Evolutionary conservation across 202 grass and related monocot species (phyloP).

Genomic region (Schoenoplectus triqueter): DNA sequence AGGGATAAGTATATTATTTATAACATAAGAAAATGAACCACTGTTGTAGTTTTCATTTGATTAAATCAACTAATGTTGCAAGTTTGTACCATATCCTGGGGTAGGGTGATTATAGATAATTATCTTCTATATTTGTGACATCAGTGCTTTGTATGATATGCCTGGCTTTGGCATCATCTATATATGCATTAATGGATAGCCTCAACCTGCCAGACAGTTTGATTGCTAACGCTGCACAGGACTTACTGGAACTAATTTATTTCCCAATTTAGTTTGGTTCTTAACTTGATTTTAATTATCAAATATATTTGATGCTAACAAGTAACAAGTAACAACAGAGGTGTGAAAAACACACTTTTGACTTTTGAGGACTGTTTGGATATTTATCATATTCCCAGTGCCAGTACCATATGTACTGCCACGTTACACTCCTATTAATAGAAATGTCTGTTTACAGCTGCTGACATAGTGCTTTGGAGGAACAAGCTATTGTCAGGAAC

Average conservation of each 20-base stretch:
- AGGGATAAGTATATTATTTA: not conserved
- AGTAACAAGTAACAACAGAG: constrained; percentile 19
- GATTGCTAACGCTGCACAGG: not conserved
- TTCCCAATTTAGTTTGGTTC: not conserved
- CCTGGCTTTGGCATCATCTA: not conserved
- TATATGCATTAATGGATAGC: not conserved
- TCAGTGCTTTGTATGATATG: not conserved
- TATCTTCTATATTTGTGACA: not conserved
- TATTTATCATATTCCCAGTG: not conserved
- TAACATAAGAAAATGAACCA: not conserved
- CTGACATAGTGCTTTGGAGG: constrained; percentile 87
- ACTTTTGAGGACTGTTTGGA: not conserved
- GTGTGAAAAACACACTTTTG: not conserved
- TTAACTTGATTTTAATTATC: not conserved
- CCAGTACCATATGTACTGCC: not conserved
- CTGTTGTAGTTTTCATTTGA: not conserved
- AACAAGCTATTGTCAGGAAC: constrained; percentile 69
- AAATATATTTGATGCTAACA: constrained; percentile 1
- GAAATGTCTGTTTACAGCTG: constrained; percentile 49
- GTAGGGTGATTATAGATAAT: not conserved
- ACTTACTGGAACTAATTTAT: not conserved
- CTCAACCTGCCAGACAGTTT: not conserved
- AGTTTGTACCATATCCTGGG: not conserved
- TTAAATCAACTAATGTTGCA: not conserved
- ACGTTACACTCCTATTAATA: not conserved